These are phyloP conservation scores for Malassezia japonica DNA, from an alignment of 1,284 basidiomycete species.

Conservation along the genomic window DNA sequence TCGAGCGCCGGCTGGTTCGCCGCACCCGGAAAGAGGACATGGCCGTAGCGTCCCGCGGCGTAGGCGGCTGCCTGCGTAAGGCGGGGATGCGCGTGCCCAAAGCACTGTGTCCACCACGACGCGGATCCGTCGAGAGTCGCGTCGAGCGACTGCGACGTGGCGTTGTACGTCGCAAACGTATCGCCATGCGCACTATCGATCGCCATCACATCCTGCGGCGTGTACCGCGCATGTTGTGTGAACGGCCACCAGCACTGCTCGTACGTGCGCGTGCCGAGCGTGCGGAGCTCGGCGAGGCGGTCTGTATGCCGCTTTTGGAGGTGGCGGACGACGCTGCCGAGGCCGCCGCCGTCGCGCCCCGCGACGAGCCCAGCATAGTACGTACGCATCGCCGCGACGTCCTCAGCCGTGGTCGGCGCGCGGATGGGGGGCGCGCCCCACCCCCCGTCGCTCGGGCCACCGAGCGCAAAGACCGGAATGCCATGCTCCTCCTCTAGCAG, in stretches of 20 bases:
- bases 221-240: slow-evolving; percentile 63
- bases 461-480: slow-evolving; percentile 52
- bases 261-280: slow-evolving; percentile 68
- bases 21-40: slow-evolving; percentile 88
- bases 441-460: slow-evolving; percentile 18
- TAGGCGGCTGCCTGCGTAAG: slow-evolving; percentile 75
- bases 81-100: slow-evolving; percentile 71
- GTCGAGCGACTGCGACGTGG: slow-evolving; percentile 2
- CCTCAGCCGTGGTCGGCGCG: slow-evolving; percentile 52
- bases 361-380: slow-evolving; percentile 58
- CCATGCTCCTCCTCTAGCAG: slow-evolving; percentile 63
- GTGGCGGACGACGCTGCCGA: slow-evolving; percentile 56
- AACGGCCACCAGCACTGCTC: slow-evolving; percentile 93
- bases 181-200: slow-evolving; percentile 85
- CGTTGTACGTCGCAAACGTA: slow-evolving; percentile 57
- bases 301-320: slow-evolving; percentile 60
- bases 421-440: slow-evolving; percentile 48
- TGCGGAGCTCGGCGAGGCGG: slow-evolving; percentile 62
- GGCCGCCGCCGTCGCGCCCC: slow-evolving; percentile 15
- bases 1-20: slow-evolving; percentile 73
- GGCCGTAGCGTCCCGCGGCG: slow-evolving; percentile 86
- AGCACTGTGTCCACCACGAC: slow-evolving; percentile 94
- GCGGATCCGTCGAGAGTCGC: slow-evolving; percentile 70
- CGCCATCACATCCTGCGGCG: slow-evolving; percentile 49
- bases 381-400: slow-evolving; percentile 56